Evolutionary conservation across 306 rosid species (phyloP), one percentile per base, ranked within the genome.

Genomic region (Pyrus betulifolia): DNA sequence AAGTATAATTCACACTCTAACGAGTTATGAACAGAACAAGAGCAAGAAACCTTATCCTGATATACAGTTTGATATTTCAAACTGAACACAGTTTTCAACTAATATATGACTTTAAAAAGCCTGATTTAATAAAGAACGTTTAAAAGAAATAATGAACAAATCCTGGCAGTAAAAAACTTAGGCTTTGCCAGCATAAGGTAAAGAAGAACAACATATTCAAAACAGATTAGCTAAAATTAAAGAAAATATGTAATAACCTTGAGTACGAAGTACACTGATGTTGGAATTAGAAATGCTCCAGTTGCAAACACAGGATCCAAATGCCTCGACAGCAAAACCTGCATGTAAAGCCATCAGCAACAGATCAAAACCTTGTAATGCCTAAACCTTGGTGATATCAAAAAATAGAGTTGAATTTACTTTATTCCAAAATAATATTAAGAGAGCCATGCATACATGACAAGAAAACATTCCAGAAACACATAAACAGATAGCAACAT

Each of bases 281-380:
- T 75, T 27, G 99, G 99, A 82, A 96, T 73, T 57, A 91, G 27
- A 72, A 96, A 86, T 78, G 97, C 99, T 83, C 97, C 99, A 73
- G 96, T 86, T 42, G 98, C 97, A 85, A 91, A 87, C 73, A 82
- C 74, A 3, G 92, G 97, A 76, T 81, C 82, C 81, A 92, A 84
- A 86, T 82, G 77, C 82, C 90, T 79, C 31, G 89, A 83, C 69
- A 95, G 89, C 82, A 92, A 82, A 84, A 92, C 80, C 99, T 96
- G 93, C 92, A 91, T 70, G 79, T 55, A 76, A 78, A 82, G 64
- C 27, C 77, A 82, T 64, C 46, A 66, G 55, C 27, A 73, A 86
- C 69, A 23, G 28, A 69, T 78, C 45, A 64, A 69, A 59, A 49
- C 80, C 70, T 61, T 74, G 27, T 42, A 57, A 61, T 14, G 21